Evolutionary conservation across 176 grass and related monocot species (phyloP).

Genomic region (Paspalum notatum): DNA sequence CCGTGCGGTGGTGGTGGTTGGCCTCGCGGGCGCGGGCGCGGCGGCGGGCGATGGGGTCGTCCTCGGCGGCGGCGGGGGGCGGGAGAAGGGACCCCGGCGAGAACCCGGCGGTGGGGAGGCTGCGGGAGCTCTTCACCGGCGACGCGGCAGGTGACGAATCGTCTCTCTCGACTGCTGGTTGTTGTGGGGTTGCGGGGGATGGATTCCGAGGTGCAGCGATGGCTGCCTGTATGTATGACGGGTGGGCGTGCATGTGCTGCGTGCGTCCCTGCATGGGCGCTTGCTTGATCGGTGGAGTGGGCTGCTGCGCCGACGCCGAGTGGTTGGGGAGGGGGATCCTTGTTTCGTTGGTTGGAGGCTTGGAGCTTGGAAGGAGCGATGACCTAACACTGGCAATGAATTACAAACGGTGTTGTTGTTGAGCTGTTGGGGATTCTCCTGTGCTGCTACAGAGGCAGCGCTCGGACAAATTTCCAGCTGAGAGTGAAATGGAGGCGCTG

Average conservation of each 20-base stretch:
- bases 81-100: conserved; percentile 14
- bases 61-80: neutral
- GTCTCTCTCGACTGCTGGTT: neutral
- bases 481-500: neutral
- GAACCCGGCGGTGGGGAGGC: conserved; percentile 45
- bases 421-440: neutral
- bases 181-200: conserved; percentile 31
- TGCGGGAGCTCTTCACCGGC: conserved; percentile 53
- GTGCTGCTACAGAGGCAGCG: neutral
- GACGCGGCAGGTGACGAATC: conserved; percentile 36
- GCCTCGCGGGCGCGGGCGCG: conserved; percentile 21
- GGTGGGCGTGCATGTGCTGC: neutral
- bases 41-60: conserved; percentile 42
- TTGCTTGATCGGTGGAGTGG: conserved; percentile 24
- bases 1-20: neutral
- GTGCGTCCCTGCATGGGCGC: neutral
- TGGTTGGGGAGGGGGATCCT: conserved; percentile 22
- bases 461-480: neutral
- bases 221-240: neutral
- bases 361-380: neutral
- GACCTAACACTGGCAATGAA: neutral
- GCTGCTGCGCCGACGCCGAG: conserved; percentile 19
- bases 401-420: neutral
- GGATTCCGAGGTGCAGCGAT: neutral
- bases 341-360: conserved; percentile 16